These are phyloP conservation scores for Pythium periplocum DNA, from an alignment of 352 stramenopile genomes.

Conservation along the genomic window DNA sequence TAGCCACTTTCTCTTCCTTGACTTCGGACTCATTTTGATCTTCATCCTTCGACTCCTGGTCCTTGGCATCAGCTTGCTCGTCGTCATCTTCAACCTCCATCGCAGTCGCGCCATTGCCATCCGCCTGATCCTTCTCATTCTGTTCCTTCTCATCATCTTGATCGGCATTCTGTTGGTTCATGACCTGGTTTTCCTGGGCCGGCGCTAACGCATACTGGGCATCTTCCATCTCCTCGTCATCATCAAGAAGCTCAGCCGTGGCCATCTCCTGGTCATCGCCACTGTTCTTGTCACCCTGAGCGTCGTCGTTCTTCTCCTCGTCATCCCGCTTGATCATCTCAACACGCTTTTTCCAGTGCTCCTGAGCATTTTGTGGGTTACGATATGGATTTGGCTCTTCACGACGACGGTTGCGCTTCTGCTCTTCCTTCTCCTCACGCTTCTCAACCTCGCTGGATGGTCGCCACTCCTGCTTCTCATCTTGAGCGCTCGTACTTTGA, in stretches of 20 bases:
- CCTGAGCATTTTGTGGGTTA: conserved; percentile 92
- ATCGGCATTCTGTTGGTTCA: conserved; percentile 24
- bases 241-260: conserved; percentile 31
- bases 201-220: conserved; percentile 34
- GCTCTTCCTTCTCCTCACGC: conserved; percentile 48
- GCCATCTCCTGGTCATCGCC: conserved; percentile 19
- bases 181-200: conserved; percentile 33
- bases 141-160: conserved; percentile 33
- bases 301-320: conserved; percentile 22
- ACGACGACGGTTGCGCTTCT: conserved; percentile 64
- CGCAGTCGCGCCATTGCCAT: conserved; percentile 35
- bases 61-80: conserved; percentile 15
- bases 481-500: conserved; percentile 34
- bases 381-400: conserved; percentile 94
- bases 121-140: conserved; percentile 26
- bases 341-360: conserved; percentile 97
- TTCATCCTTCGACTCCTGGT: background rate
- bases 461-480: conserved; percentile 32
- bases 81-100: conserved; percentile 66
- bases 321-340: conserved; percentile 68
- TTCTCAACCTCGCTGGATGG: conserved; percentile 30
- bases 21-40: conserved; percentile 8
- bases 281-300: conserved; percentile 4
- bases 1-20: conserved; percentile 12
- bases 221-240: conserved; percentile 37